Evolutionary conservation across 1,139 yeast species (phyloP).

Genomic region (Geotrichum armillariae): DNA sequence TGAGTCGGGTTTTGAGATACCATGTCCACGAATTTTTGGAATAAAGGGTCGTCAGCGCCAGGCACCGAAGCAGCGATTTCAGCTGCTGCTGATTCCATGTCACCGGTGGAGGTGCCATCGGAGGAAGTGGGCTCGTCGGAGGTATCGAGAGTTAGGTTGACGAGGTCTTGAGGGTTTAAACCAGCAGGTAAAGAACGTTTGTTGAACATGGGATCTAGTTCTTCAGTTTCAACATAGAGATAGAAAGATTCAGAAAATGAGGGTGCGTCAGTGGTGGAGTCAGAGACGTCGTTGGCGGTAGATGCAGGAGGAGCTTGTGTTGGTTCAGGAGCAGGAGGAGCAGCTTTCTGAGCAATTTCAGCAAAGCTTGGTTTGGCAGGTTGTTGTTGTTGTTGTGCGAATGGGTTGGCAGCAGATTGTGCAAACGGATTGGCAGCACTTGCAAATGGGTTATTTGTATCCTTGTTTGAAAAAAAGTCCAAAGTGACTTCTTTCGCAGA

Average conservation of each 20-base stretch:
- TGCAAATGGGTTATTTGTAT: constrained; percentile 15
- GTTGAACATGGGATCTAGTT: constrained; percentile 19
- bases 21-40: constrained; percentile 72
- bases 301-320: too few species aligned
- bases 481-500: background rate
- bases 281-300: background rate
- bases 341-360: constrained; percentile 7
- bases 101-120: background rate
- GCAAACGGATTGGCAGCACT: constrained; percentile 13
- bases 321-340: background rate
- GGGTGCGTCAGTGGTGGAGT: background rate
- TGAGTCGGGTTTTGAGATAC: constrained; percentile 83
- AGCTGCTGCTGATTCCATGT: background rate
- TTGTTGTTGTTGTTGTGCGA: background rate
- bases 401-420: background rate
- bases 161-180: constrained; percentile 19
- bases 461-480: background rate
- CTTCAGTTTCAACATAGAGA: constrained; percentile 21
- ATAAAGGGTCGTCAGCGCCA: constrained; percentile 55
- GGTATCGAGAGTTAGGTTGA: constrained; percentile 12
- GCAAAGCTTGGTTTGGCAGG: constrained; percentile 8
- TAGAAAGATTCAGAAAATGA: constrained; percentile 10
- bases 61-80: constrained; percentile 26
- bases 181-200: constrained; percentile 18
- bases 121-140: constrained; percentile 10